Evolutionary conservation across 345 rosid species (phyloP).

Genomic region (Barbarea vulgaris): DNA sequence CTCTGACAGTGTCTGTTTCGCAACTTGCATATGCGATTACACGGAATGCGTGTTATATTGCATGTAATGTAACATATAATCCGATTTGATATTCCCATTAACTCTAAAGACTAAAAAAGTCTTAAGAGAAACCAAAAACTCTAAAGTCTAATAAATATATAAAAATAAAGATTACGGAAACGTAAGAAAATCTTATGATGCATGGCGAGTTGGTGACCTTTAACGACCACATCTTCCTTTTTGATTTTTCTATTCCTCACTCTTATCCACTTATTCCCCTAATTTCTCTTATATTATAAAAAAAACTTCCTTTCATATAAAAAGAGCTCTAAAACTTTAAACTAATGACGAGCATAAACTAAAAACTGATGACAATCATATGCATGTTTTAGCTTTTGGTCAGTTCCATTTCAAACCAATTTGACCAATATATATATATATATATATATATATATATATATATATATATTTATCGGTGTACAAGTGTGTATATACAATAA

Average conservation of each 20-base stretch:
- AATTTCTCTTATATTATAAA: background rate
- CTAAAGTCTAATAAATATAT: constrained; percentile 8
- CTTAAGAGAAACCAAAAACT: background rate
- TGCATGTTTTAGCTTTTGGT: constrained; percentile 26
- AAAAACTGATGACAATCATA: constrained; percentile 22
- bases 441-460: constrained; percentile 19
- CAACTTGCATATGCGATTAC: constrained; percentile 1
- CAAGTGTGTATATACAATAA: background rate
- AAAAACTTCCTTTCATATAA: background rate
- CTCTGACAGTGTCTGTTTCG: background rate
- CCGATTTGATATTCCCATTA: background rate
- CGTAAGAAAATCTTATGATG: constrained; percentile 39
- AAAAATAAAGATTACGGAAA: constrained; percentile 27
- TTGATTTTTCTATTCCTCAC: constrained; percentile 7
- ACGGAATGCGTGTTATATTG: constrained; percentile 19
- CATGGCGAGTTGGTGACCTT: constrained; percentile 22
- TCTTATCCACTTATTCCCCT: constrained; percentile 30
- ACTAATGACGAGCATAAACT: constrained; percentile 11
- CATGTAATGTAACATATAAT: constrained; percentile 18
- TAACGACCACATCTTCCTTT: constrained; percentile 31
- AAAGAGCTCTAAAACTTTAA: background rate
- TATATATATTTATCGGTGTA: background rate
- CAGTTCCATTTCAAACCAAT: constrained; percentile 10
- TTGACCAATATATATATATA: constrained; percentile 9
- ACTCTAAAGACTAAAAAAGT: constrained; percentile 11